These are phyloP conservation scores for Penicillium sp. DNA, from an alignment of 2,329 filamentous ascomycete species.

Conservation along the genomic window DNA sequence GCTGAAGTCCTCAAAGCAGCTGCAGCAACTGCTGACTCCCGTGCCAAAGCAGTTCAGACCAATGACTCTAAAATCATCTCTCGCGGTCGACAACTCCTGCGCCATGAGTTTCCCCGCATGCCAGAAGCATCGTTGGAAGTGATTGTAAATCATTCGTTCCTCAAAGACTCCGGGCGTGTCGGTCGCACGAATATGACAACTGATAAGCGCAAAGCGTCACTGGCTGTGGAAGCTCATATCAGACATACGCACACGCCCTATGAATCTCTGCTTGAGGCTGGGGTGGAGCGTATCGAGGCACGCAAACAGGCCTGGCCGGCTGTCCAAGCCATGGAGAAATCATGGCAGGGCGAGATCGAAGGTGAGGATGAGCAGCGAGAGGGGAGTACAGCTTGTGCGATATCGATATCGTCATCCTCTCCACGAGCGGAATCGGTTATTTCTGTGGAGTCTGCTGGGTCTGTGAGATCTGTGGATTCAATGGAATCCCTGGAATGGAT, in stretches of 20 bases:
- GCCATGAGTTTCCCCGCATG: conserved; percentile 43
- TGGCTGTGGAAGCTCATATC: conserved; percentile 51
- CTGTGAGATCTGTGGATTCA: not conserved
- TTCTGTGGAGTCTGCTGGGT: not conserved
- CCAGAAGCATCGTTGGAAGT: conserved; percentile 35
- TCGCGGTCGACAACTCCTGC: conserved; percentile 33
- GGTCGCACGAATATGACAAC: conserved; percentile 38
- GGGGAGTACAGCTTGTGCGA: not conserved
- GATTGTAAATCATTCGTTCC: conserved; percentile 45
- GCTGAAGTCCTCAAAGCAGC: conserved; percentile 43
- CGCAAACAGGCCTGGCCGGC: conserved; percentile 36
- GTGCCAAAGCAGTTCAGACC: conserved; percentile 43
- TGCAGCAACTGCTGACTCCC: conserved; percentile 43
- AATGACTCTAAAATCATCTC: conserved; percentile 38
- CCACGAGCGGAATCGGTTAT: not conserved
- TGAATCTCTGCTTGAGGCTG: conserved; percentile 37
- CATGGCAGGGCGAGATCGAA: conserved; percentile 33
- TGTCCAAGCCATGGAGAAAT: conserved; percentile 32
- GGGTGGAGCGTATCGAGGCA: conserved; percentile 31
- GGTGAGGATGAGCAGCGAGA: not conserved
- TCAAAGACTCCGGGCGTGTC: conserved; percentile 47
- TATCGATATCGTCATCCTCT: not conserved
- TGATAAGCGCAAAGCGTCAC: conserved; percentile 39
- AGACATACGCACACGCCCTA: conserved; percentile 48
- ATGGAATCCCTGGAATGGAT: not conserved